phyloP scores from a whole-genome alignment of 805 yeast species.

The Candida tallmaniae region DNA sequence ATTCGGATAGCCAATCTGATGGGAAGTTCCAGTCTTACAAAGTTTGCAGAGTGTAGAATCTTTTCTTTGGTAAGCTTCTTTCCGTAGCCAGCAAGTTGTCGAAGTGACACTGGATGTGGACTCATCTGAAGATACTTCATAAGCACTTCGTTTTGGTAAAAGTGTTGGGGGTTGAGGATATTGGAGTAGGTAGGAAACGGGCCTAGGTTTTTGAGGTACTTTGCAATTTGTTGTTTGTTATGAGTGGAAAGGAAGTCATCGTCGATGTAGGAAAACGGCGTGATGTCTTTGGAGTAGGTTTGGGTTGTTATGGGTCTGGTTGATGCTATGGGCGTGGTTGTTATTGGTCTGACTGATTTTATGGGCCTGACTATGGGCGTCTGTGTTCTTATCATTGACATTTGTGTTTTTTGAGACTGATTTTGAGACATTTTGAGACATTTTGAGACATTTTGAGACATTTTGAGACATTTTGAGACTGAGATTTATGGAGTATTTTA shows the following conservation, averaged over 20 bases:
- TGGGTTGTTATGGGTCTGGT: too few species aligned
- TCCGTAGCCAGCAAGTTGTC: constrained; percentile 89
- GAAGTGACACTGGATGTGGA: constrained; percentile 89
- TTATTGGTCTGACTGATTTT: too few species aligned
- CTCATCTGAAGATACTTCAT: constrained; percentile 54
- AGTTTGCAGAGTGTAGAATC: constrained; percentile 78
- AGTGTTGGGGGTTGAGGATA: constrained; percentile 61
- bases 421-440: too few species aligned
- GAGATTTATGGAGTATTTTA: too few species aligned
- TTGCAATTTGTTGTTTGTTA: constrained; percentile 24
- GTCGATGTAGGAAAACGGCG: constrained; percentile 27
- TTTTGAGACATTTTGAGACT: too few species aligned
- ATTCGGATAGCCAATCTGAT: constrained; percentile 78
- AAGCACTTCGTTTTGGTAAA: constrained; percentile 75
- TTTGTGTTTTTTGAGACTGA: too few species aligned
- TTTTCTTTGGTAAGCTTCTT: constrained; percentile 71
- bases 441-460: too few species aligned
- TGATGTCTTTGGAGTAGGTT: too few species aligned
- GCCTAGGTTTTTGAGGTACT: constrained; percentile 26
- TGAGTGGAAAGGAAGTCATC: constrained; percentile 31
- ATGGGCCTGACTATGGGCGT: too few species aligned
- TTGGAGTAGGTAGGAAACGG: constrained; percentile 40
- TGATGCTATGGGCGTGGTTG: too few species aligned
- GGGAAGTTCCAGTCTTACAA: constrained; percentile 81
- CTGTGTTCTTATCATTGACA: too few species aligned